Conservation (phyloP, 768 basidiomycete species). For the Dictyophora rubrovolvata region DNA sequence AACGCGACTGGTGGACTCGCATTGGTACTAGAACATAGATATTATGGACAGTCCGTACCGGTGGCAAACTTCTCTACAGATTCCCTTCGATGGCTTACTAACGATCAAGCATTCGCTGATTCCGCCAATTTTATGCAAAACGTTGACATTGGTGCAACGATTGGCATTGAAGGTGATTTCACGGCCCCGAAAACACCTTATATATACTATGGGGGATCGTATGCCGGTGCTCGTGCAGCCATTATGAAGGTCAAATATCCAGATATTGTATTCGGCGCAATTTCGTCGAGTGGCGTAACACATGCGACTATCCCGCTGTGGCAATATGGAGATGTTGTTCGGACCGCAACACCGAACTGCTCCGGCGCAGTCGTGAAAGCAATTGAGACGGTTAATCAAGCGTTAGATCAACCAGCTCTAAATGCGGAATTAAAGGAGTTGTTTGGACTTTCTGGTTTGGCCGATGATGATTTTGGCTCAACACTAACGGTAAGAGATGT, state of each 20-base stretch:
- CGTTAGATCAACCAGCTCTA: slow-evolving; percentile 40
- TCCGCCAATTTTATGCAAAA: slow-evolving; percentile 85
- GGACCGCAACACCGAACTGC: slow-evolving; percentile 57
- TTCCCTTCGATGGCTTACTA: slow-evolving; percentile 77
- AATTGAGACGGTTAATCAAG: slow-evolving; percentile 48
- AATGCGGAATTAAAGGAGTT: slow-evolving; percentile 51
- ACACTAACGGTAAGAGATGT: slow-evolving; percentile 43
- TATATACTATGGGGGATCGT: slow-evolving; percentile 92
- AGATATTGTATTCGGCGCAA: slow-evolving; percentile 76
- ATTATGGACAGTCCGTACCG: slow-evolving; percentile 77
- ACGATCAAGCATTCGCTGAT: slow-evolving; percentile 82
- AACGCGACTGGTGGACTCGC: slow-evolving; percentile 81
- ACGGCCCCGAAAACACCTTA: slow-evolving; percentile 71
- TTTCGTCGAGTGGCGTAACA: slow-evolving; percentile 85
- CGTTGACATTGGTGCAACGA: slow-evolving; percentile 47
- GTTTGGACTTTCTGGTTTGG: slow-evolving; percentile 61
- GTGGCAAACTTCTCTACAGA: slow-evolving; percentile 75
- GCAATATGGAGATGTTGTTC: slow-evolving; percentile 82
- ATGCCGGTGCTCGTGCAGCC: slow-evolving; percentile 88
- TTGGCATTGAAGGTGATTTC: slow-evolving; percentile 55
- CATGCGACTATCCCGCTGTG: slow-evolving; percentile 75
- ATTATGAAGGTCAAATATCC: slow-evolving; percentile 85
- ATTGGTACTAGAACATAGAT: slow-evolving; percentile 84
- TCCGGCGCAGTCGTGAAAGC: slow-evolving; percentile 46
- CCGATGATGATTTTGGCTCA: slow-evolving; percentile 70